Evolutionary conservation across 306 rosid species (phyloP).

Genomic region (Dryas octopetala): DNA sequence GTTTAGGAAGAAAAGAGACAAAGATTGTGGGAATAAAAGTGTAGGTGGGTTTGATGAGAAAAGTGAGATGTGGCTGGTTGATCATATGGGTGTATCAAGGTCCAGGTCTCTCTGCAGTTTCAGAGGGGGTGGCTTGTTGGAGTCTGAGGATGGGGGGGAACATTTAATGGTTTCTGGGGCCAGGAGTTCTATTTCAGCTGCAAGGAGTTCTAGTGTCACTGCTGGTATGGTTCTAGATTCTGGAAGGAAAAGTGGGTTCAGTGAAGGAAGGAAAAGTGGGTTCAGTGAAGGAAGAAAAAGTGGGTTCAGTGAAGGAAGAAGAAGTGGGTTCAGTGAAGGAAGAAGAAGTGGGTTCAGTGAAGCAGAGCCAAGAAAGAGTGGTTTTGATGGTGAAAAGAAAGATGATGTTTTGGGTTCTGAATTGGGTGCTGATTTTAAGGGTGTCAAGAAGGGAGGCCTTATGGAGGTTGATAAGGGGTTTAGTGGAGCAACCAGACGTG

Average conservation of each 20-base stretch:
- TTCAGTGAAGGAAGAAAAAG: slow-evolving; percentile 59
- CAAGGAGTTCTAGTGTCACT: slow-evolving; percentile 89
- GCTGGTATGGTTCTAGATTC: slow-evolving; percentile 71
- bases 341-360: slow-evolving; percentile 93
- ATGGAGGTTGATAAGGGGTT: slow-evolving; percentile 43
- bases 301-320: slow-evolving; percentile 79
- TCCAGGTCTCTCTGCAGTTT: slow-evolving; percentile 94
- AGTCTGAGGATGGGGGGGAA: slow-evolving; percentile 86
- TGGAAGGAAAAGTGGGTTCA: slow-evolving; percentile 78
- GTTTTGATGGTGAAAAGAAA: slow-evolving; percentile 54
- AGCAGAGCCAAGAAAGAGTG: slow-evolving; percentile 73
- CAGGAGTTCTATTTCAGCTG: slow-evolving; percentile 91
- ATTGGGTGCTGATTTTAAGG: slow-evolving; percentile 33
- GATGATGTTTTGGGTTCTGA: slow-evolving; percentile 43
- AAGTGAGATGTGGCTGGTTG: slow-evolving; percentile 58
- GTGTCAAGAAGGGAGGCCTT: slow-evolving; percentile 35
- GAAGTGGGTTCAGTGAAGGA: slow-evolving; percentile 46
- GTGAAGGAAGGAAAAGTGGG: slow-evolving; percentile 71
- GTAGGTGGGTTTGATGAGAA: slow-evolving; percentile 75
- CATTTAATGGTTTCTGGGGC: slow-evolving; percentile 64
- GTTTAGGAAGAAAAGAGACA: slow-evolving; percentile 71
- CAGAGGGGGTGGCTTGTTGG: slow-evolving; percentile 62
- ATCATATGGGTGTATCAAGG: slow-evolving; percentile 73
- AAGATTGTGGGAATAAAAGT: slow-evolving; percentile 58
- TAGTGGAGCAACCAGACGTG: slow-evolving; percentile 55